These are phyloP conservation scores for Tilletia horrida DNA, from an alignment of 1,284 basidiomycete species.

Conservation along the genomic window DNA sequence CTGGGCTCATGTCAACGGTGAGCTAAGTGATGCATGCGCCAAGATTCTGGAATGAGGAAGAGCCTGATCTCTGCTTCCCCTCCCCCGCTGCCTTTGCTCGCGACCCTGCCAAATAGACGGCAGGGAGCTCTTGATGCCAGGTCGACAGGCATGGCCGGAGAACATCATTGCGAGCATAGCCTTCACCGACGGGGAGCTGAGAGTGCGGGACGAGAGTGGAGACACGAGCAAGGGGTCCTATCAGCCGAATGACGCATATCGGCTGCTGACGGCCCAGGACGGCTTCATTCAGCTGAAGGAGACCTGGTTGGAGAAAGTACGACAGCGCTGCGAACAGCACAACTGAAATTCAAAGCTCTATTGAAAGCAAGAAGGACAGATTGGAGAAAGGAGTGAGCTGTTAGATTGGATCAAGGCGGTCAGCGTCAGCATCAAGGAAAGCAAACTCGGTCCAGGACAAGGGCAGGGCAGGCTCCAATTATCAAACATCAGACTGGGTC, in stretches of 20 bases:
- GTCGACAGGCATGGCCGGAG: constrained; percentile 45
- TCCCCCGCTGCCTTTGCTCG: background rate
- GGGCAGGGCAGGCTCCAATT: no score
- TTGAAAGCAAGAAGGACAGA: no score
- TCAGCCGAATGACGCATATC: constrained; percentile 15
- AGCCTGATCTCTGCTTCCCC: background rate
- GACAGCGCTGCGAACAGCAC: background rate
- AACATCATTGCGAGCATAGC: constrained; percentile 48
- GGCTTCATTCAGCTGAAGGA: constrained; percentile 18
- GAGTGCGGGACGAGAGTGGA: constrained; percentile 20
- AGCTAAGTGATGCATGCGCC: background rate
- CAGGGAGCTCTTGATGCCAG: constrained; percentile 47
- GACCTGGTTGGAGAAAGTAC: constrained; percentile 13
- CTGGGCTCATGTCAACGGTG: constrained; percentile 47
- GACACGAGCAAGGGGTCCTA: background rate
- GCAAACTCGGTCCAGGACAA: no score
- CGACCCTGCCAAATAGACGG: constrained; percentile 26
- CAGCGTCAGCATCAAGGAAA: background rate
- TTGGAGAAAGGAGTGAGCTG: no score
- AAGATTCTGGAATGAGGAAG: no score
- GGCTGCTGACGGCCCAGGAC: constrained; percentile 2
- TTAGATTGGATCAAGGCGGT: background rate
- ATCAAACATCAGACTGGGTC: no score
- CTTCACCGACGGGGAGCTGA: constrained; percentile 40
- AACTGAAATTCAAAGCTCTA: background rate